phyloP scores from a whole-genome alignment of 164 flowering plant species.

The Magnolia sinica region DNA sequence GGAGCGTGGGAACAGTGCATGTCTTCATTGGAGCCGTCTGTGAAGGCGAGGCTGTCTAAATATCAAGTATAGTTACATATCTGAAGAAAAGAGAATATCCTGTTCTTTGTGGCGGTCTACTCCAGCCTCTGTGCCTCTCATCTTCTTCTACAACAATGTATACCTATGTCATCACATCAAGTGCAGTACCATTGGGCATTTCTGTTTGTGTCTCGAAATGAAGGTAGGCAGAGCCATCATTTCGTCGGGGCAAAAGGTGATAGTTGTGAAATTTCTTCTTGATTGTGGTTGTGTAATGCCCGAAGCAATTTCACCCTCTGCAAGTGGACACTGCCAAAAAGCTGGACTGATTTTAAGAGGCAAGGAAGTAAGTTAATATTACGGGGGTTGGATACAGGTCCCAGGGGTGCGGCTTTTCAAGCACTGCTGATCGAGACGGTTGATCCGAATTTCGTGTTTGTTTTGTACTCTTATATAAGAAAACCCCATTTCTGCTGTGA shows the following conservation, averaged over 20 bases:
- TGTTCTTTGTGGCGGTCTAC: constrained; percentile 11
- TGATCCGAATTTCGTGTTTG: not conserved
- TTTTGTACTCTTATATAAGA: not conserved
- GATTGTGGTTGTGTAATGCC: not conserved
- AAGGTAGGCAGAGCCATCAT: constrained; percentile 10
- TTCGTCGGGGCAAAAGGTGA: not conserved
- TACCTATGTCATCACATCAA: constrained; percentile 2
- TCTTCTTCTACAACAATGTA: constrained; percentile 6
- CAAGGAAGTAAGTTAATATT: not conserved
- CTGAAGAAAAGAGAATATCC: not conserved
- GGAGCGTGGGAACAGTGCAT: constrained; percentile 97
- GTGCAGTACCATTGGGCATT: not conserved
- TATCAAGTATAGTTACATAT: constrained; percentile 51
- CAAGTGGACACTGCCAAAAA: not conserved
- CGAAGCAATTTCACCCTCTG: not conserved
- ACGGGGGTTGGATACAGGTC: not conserved
- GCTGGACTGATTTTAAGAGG: not conserved
- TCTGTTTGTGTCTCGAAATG: constrained; percentile 13
- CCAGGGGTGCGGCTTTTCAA: not conserved
- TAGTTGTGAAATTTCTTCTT: too few relatives aligned
- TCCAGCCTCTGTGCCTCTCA: constrained; percentile 9
- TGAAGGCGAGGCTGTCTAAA: constrained; percentile 66
- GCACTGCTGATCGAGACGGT: not conserved
- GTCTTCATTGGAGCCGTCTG: constrained; percentile 79
- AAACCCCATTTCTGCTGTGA: not conserved